These are phyloP conservation scores for Paspalum notatum DNA, from an alignment of 176 grass and related monocot genomes.

Conservation along the genomic window DNA sequence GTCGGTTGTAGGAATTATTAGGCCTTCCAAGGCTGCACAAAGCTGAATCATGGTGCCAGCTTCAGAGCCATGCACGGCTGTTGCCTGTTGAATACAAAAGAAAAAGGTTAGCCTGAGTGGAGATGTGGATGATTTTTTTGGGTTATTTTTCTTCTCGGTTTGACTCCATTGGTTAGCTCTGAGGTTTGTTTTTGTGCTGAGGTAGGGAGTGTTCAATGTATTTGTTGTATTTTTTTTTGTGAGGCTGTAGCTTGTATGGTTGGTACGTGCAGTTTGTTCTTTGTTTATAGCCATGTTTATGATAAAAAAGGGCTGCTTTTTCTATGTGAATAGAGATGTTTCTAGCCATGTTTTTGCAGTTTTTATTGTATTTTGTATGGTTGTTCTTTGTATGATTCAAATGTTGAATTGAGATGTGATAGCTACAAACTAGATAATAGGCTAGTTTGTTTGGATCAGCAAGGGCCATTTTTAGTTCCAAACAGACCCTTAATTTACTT, in stretches of 20 bases:
- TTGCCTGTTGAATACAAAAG: neutral
- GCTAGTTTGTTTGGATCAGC: no score
- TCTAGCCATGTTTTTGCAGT: no score
- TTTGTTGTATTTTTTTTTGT: conserved; percentile 7
- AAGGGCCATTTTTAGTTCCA: no score
- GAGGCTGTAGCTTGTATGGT: conserved; percentile 42
- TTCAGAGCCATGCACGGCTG: conserved; percentile 34
- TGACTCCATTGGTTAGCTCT: neutral
- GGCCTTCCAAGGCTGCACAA: conserved; percentile 40
- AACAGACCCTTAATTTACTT: no score
- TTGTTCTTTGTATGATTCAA: no score
- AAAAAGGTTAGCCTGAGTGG: conserved; percentile 15
- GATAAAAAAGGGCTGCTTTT: neutral
- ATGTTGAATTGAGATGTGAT: no score
- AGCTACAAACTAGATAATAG: no score
- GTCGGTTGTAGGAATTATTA: conserved; percentile 53
- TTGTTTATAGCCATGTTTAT: conserved; percentile 40
- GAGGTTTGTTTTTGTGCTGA: conserved; percentile 25
- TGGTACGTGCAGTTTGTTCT: conserved; percentile 23
- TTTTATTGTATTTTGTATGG: no score
- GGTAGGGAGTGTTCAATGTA: conserved; percentile 5
- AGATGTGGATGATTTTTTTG: conserved; percentile 28
- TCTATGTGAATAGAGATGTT: no score
- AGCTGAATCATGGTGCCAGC: conserved; percentile 53
- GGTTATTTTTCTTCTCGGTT: neutral